These are phyloP conservation scores for Hypoxylon subgilvum DNA, from an alignment of 495 filamentous ascomycete genomes.

Conservation along the genomic window DNA sequence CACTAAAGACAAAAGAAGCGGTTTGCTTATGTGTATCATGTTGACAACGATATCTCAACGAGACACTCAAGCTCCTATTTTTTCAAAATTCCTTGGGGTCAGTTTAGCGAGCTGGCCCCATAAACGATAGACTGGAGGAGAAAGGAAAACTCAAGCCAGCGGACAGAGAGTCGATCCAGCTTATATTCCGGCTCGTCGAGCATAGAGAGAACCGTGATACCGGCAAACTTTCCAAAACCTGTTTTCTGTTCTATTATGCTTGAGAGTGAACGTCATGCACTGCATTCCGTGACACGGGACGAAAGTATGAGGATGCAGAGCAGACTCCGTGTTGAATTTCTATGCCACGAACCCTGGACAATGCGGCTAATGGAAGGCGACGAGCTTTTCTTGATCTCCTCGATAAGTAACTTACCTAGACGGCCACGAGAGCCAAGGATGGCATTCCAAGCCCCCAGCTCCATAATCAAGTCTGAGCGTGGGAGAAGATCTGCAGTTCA, in stretches of 20 bases:
- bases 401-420: background rate
- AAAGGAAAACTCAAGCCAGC: constrained; percentile 4
- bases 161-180: constrained; percentile 9
- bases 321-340: background rate
- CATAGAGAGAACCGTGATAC: constrained; percentile 4
- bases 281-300: constrained; percentile 2
- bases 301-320: constrained; percentile 1
- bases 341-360: background rate
- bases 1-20: constrained; percentile 19
- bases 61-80: constrained; percentile 16
- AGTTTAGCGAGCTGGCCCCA: constrained; percentile 19
- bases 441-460: background rate
- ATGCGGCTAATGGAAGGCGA: background rate
- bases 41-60: constrained; percentile 14
- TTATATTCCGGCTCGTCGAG: constrained; percentile 23
- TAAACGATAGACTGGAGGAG: constrained; percentile 28
- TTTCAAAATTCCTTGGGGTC: constrained; percentile 21
- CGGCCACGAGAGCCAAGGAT: background rate
- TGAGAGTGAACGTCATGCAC: constrained; percentile 22
- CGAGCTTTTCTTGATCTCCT: background rate
- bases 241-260: constrained; percentile 2
- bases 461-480: background rate
- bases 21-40: constrained; percentile 30
- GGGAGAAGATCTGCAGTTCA: background rate
- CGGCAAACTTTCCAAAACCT: constrained; percentile 20